Conservation (phyloP, 1,284 basidiomycete genomes). For the Stygiomarasmius scandens region DNA sequence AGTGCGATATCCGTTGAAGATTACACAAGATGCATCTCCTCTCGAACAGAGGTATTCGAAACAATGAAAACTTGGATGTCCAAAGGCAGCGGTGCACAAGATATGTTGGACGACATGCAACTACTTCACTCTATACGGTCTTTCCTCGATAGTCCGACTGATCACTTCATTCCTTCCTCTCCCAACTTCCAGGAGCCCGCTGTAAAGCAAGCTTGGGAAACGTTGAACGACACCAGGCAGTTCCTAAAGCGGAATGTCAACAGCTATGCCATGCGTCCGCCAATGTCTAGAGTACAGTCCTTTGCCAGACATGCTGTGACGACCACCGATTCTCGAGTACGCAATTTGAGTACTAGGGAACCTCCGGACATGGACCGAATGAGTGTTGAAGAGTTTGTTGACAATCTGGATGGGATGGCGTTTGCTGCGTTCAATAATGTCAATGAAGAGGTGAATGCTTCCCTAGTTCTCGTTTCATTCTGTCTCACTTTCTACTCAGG, state of each 20-base stretch:
- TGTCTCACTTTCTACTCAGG: conserved; percentile 41
- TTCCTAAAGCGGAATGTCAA: conserved; percentile 51
- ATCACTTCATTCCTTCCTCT: conserved; percentile 47
- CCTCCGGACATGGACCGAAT: conserved; percentile 70
- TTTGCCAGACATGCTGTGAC: conserved; percentile 26
- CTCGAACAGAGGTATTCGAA: conserved; percentile 63
- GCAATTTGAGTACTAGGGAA: conserved; percentile 51
- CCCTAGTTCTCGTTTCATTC: neutral
- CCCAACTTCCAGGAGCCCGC: conserved; percentile 39
- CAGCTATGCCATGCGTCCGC: conserved; percentile 65
- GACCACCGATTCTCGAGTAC: conserved; percentile 28
- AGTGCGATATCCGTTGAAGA: conserved; percentile 39
- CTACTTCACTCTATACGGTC: conserved; percentile 56
- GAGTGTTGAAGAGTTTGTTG: conserved; percentile 68
- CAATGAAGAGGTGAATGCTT: conserved; percentile 63
- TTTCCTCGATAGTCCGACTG: conserved; percentile 57
- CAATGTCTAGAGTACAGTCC: conserved; percentile 32
- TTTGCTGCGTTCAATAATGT: conserved; percentile 73
- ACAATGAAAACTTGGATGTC: conserved; percentile 71
- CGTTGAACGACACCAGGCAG: conserved; percentile 46
- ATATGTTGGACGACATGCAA: conserved; percentile 69
- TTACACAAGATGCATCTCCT: conserved; percentile 42
- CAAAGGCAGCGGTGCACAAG: conserved; percentile 72
- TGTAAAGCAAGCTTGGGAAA: conserved; percentile 49
- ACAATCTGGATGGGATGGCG: conserved; percentile 74